Evolutionary conservation across 768 basidiomycete genomes (phyloP), one percentile per base, ranked within the genome.

Genomic region (Mycena indigotica): DNA sequence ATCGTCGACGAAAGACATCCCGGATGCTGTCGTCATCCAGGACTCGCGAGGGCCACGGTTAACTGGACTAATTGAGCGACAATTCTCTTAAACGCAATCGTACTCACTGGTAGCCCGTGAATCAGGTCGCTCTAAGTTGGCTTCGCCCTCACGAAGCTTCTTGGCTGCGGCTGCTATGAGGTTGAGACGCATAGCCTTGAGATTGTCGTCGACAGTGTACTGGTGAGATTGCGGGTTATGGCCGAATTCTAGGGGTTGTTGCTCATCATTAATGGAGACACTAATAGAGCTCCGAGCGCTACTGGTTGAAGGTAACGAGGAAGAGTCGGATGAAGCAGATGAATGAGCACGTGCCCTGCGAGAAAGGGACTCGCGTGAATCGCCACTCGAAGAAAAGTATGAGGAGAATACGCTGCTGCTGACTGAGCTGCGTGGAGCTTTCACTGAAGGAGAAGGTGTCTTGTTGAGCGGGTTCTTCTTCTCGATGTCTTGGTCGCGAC

Each of bases 401-500:
- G 77, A 71, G 16, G 86, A 84, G 60, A 84, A 81, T 28, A 83
- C 73, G 67, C 81, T 87, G 66, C 76, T 78, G 3, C 80, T 75
- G 25, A 85, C 61, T 0, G 86, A 85, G 17, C 66, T 68, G 58
- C 78, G 77, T 19, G 73, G 63, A 55, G 30, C 58, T 69, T 66
- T 35, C 61, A 23, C 8, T 5, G 25, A n/a, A 58, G 49, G 46
- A 57, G 21, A 45, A 24, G 46, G 24, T 13, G 46, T 15, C 46
- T 38, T 62, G 46, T 44, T 45, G 56, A 63, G 58, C 64, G 67
- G 55, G 52, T 68, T 55, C 66, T 80, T 84, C 58, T 77, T 75
- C 25, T 76, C 77, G 30, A 83, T 73, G 52, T 92, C 89, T 57
- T 81, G 70, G 69, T 93, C 91, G 35, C 85, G 73, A 58, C 86